Conservation (phyloP, 2,329 filamentous ascomycete species). For the Emergomyces pasteurianus region DNA sequence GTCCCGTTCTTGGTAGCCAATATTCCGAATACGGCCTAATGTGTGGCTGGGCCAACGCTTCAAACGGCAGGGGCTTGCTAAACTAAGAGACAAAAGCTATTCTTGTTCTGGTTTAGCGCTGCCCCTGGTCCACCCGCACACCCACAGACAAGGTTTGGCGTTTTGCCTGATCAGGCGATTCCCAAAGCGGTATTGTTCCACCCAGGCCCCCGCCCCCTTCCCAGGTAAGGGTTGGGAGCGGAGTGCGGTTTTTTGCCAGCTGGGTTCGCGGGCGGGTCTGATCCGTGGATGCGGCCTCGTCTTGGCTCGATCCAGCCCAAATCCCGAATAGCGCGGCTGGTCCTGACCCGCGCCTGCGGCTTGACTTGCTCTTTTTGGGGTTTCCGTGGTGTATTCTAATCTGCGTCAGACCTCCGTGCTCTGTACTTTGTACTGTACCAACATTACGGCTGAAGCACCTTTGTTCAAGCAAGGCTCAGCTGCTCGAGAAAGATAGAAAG, state of each 20-base stretch:
- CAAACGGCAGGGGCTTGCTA: too few relatives aligned
- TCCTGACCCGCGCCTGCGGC: background rate
- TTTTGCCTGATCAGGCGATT: too few relatives aligned
- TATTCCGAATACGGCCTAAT: background rate
- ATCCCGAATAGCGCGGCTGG: background rate
- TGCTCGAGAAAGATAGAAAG: background rate
- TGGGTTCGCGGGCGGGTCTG: background rate
- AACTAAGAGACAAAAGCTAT: too few relatives aligned
- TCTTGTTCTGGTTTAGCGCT: too few relatives aligned
- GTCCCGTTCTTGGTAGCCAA: too few relatives aligned
- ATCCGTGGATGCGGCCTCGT: background rate
- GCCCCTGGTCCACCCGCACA: too few relatives aligned
- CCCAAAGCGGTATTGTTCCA: background rate
- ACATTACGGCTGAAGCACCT: background rate
- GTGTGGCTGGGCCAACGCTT: background rate
- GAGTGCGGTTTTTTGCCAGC: too few relatives aligned
- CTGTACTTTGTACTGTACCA: background rate
- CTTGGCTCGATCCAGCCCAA: too few relatives aligned
- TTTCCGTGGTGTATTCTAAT: background rate
- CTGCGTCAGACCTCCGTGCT: background rate
- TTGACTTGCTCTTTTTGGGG: background rate
- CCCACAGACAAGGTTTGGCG: too few relatives aligned
- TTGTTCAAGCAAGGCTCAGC: background rate
- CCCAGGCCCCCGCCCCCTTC: too few relatives aligned
- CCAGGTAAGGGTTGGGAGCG: background rate